Base-by-base conservation (phyloP, 2,329 filamentous ascomycete species). In the Aspergillus latus region DNA sequence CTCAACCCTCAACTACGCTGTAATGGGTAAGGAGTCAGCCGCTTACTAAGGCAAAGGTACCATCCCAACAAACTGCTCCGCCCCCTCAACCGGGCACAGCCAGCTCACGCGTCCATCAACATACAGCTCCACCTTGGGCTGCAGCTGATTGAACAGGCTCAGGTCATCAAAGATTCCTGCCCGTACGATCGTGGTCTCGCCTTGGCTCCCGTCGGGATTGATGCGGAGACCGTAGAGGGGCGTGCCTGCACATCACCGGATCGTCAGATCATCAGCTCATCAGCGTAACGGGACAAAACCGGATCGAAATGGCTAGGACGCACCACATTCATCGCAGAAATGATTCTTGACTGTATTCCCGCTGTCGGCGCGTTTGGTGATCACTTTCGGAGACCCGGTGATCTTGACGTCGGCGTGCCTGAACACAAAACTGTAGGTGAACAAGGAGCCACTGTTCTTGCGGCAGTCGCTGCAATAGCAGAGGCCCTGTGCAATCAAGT, bases 401-500 rank as follows among this genome's bases (percentile, higher is more conserved):
- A 46, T 26, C 5, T 16, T 32, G 16, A 46, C 9, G 28, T 46
- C 44, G 7, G 9, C 44, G 13, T 13, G 8, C 4, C 32, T 46
- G n/a, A 46, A 28, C 6, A 46, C 13, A 10, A 46, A 15, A n/a
- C 44, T 30, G 44, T 30, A 46, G 28, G 16, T 46, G 44, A 46
- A 46, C 9, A 46, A 13, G 2, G 44, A 15, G 10, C 44, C 29
- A 2, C 11, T 32, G 4, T 30, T 15, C 13, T 46, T 46, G 44
- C 44, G 44, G 44, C 44, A 46, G 29, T 46, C 44, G 44, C 26
- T 32, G 44, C 44, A 46, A 28, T 46, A 26, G 44, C 44, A 46
- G 28, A 46, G 16, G 10, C 44, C 44, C 44, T 43, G 40, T 28
- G 21, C 21, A 21, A 21, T 21, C 21, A 21, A 21, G 21, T 11